Conservation (phyloP, 169 alveolate genomes). For the Theileria equi region DNA sequence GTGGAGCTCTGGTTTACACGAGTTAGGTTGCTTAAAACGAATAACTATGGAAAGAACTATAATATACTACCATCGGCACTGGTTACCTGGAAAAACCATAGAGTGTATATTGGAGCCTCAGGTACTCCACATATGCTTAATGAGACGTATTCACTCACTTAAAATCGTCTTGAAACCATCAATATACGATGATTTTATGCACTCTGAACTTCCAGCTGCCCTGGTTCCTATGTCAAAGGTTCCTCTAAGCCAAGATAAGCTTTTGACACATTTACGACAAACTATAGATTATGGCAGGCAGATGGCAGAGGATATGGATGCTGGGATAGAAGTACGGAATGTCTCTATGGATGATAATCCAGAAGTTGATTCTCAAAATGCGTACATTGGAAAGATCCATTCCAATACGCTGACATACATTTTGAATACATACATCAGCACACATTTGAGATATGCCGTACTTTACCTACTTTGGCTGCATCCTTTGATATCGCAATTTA, state of each 20-base stretch:
- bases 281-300: too few relatives aligned
- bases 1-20: conserved; percentile 48
- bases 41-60: conserved; percentile 1
- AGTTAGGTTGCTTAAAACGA: conserved; percentile 2
- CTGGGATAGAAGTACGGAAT: too few relatives aligned
- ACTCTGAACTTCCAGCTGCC: conserved; percentile 53
- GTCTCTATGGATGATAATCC: too few relatives aligned
- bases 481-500: conserved; percentile 51
- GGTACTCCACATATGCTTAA: conserved; percentile 34
- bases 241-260: conserved; percentile 42
- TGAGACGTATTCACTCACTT: conserved; percentile 11
- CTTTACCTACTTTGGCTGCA: conserved; percentile 49
- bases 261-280: too few relatives aligned
- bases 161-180: conserved; percentile 13
- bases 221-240: conserved; percentile 7
- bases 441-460: conserved; percentile 44
- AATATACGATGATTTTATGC: conserved; percentile 27
- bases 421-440: conserved; percentile 21
- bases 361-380: too few relatives aligned
- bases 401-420: too few relatives aligned
- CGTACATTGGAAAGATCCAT: too few relatives aligned
- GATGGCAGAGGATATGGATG: too few relatives aligned
- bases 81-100: conserved; percentile 41
- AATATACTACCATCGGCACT: conserved; percentile 41
- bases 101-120: conserved; percentile 51